Conservation (phyloP, 345 rosid genomes). For the Erysimum cheiranthoides region DNA sequence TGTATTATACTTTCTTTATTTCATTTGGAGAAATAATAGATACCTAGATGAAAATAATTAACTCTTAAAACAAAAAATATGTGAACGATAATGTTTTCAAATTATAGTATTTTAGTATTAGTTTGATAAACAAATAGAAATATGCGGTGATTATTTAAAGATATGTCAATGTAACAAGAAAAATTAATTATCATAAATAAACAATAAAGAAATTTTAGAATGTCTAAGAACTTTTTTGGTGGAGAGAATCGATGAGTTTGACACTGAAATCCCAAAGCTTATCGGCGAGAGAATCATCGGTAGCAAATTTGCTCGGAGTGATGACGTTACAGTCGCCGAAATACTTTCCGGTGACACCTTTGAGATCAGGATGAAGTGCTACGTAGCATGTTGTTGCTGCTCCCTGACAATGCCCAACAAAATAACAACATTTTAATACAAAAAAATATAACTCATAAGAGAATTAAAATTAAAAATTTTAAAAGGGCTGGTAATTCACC, state of each 20-base stretch:
- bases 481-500: conserved; percentile 47
- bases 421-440: not conserved
- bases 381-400: conserved; percentile 94
- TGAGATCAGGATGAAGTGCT: conserved; percentile 74
- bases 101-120: not conserved
- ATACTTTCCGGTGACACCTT: conserved; percentile 76
- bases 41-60: not conserved
- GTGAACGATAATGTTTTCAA: not conserved
- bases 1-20: conserved; percentile 1
- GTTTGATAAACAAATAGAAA: not conserved
- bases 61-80: not conserved
- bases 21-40: not conserved
- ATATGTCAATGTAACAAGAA: not conserved
- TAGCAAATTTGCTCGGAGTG: conserved; percentile 58
- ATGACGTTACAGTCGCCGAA: conserved; percentile 70
- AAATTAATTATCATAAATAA: too few species aligned
- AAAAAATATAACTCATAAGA: not conserved
- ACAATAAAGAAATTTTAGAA: not conserved
- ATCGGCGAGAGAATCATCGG: conserved; percentile 54
- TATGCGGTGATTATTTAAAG: not conserved
- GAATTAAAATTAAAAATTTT: not conserved
- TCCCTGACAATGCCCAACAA: conserved; percentile 63
- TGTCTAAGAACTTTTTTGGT: not conserved
- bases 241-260: conserved; percentile 41
- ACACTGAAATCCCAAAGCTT: conserved; percentile 78